Evolutionary conservation across 495 filamentous ascomycete genomes (phyloP).

Genomic region (Bryoglossum gracile): DNA sequence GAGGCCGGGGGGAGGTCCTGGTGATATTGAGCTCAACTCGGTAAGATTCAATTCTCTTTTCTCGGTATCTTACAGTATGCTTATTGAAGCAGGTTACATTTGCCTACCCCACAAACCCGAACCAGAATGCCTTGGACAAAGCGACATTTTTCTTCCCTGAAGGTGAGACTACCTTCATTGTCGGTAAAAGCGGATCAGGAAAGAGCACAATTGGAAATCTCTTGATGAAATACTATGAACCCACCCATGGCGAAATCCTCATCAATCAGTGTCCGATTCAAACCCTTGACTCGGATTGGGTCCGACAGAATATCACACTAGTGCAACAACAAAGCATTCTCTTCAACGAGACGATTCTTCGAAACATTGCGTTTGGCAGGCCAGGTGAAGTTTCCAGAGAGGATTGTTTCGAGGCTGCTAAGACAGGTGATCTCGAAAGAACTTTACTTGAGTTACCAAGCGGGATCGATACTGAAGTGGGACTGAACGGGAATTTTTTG

Average conservation of each 20-base stretch:
- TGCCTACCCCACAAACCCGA: constrained; percentile 69
- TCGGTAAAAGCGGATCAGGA: constrained; percentile 84
- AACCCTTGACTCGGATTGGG: constrained; percentile 59
- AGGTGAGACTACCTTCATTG: constrained; percentile 69
- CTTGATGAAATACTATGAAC: constrained; percentile 67
- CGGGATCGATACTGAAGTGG: constrained; percentile 68
- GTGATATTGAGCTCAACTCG: constrained; percentile 62
- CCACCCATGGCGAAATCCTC: constrained; percentile 54
- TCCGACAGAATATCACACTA: constrained; percentile 71
- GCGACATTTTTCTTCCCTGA: constrained; percentile 61
- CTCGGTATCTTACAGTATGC: not conserved
- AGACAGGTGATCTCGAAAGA: constrained; percentile 63
- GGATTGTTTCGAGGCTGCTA: constrained; percentile 51
- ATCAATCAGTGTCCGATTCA: constrained; percentile 62
- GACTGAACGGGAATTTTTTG: constrained; percentile 58
- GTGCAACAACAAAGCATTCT: constrained; percentile 77
- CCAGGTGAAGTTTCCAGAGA: constrained; percentile 38
- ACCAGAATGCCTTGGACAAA: constrained; percentile 51
- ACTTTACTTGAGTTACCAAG: constrained; percentile 65
- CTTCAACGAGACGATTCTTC: constrained; percentile 75
- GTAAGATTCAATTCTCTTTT: too few relatives aligned
- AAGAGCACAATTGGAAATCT: constrained; percentile 87
- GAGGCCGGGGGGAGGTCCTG: constrained; percentile 41
- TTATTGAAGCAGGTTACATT: constrained; percentile 60
- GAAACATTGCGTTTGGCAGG: constrained; percentile 75